Conservation (phyloP, 1,139 yeast species). For the Scheffersomyces cryptocercus region DNA sequence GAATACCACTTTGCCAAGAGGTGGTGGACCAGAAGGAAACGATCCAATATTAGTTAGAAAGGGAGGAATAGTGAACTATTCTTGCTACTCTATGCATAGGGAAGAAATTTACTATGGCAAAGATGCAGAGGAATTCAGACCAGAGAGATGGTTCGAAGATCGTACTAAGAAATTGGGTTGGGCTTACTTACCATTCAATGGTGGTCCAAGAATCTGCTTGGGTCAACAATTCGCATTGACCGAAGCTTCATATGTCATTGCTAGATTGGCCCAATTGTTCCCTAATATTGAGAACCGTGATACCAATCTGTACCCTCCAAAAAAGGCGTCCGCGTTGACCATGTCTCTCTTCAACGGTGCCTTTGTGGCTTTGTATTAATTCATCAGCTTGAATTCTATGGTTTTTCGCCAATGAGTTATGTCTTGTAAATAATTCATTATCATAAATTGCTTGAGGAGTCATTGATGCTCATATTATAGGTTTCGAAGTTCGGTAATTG, state of each 20-base stretch:
- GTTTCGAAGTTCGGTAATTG: too few species aligned
- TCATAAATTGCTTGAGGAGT: too few species aligned
- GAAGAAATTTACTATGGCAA: slow-evolving; percentile 45
- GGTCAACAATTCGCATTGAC: slow-evolving; percentile 63
- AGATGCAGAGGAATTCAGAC: slow-evolving; percentile 47
- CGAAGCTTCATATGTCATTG: slow-evolving; percentile 51
- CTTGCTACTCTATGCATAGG: slow-evolving; percentile 50
- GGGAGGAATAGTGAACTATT: slow-evolving; percentile 46
- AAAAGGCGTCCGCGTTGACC: slow-evolving; percentile 10
- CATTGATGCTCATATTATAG: too few species aligned
- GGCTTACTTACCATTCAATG: slow-evolving; percentile 58
- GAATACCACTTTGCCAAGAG: slow-evolving; percentile 51
- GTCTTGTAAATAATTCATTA: too few species aligned
- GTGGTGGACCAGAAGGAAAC: slow-evolving; percentile 49
- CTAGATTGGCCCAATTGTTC: slow-evolving; percentile 39
- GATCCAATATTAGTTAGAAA: slow-evolving; percentile 47
- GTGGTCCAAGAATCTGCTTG: slow-evolving; percentile 61
- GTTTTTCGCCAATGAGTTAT: too few species aligned
- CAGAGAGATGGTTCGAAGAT: slow-evolving; percentile 53
- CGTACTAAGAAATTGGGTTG: slow-evolving; percentile 41
- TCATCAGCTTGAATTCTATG: not conserved
- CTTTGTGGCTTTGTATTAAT: slow-evolving; percentile 2
- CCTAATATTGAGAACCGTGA: slow-evolving; percentile 30
- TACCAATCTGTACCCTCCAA: slow-evolving; percentile 23
- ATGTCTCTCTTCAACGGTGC: slow-evolving; percentile 25